phyloP scores from a whole-genome alignment of 208 protist species.

The Acanthamoeba sp. region DNA sequence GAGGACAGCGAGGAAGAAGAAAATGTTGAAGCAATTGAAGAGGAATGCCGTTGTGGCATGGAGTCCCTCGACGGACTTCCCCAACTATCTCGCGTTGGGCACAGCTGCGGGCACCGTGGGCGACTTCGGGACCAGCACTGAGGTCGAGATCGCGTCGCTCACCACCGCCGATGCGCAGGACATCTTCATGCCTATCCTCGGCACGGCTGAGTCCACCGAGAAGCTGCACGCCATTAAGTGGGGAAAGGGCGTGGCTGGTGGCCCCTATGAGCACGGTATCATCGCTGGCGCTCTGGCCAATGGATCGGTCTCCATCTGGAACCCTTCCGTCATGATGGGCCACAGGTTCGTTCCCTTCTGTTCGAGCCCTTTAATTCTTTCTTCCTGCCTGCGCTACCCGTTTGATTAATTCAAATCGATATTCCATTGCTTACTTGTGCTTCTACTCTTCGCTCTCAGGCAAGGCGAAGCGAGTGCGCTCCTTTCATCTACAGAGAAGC shows the following conservation, averaged over 20 bases:
- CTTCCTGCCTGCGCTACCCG: too few relatives aligned
- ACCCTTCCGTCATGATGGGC: constrained; percentile 82
- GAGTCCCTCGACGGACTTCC: constrained; percentile 68
- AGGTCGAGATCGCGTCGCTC: constrained; percentile 85
- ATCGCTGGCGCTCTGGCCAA: constrained; percentile 87
- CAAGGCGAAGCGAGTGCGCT: constrained; percentile 80
- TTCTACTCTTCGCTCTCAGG: not conserved
- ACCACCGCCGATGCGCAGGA: constrained; percentile 63
- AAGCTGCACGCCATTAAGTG: constrained; percentile 86
- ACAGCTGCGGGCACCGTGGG: constrained; percentile 87
- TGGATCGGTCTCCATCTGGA: constrained; percentile 85
- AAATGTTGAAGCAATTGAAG: constrained; percentile 78
- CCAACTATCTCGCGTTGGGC: constrained; percentile 83
- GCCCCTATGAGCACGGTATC: constrained; percentile 78
- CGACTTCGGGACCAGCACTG: constrained; percentile 84
- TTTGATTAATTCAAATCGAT: too few relatives aligned
- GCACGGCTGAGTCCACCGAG: constrained; percentile 46
- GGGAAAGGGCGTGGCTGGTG: constrained; percentile 63
- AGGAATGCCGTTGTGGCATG: constrained; percentile 84
- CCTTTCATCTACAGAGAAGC: constrained; percentile 92
- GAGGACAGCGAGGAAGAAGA: not conserved
- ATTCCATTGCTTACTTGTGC: too few relatives aligned
- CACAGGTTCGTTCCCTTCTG: not conserved
- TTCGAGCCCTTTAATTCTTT: too few relatives aligned
- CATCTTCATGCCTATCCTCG: constrained; percentile 76